Percentiles rank a stretch among this genome's conserved stretches.
Conservation (phyloP, 2,329 filamentous ascomycete genomes). For the Stenocarpella maydis region DNA sequence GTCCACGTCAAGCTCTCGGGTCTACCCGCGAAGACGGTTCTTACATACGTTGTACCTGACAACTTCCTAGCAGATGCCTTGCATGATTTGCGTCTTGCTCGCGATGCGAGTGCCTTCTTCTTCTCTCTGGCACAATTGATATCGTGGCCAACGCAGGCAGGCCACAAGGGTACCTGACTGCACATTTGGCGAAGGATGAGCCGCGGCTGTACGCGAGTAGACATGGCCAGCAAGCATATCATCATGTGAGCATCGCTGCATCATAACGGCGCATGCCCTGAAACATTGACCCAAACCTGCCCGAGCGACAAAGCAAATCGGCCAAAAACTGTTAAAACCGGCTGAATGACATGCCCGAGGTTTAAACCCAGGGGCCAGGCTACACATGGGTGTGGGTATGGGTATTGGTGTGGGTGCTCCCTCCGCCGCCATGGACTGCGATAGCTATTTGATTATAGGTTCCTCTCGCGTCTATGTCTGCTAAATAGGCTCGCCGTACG, state of each 20-base stretch:
- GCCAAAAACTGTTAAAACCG: neutral
- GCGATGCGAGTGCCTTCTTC: neutral
- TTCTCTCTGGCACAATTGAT: neutral
- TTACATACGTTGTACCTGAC: conserved; percentile 20
- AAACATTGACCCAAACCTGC: neutral
- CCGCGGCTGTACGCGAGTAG: neutral
- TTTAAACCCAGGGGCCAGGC: neutral
- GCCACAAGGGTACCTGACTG: neutral
- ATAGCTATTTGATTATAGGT: neutral
- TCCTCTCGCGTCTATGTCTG: neutral
- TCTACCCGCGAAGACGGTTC: conserved; percentile 18
- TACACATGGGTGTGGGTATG: neutral
- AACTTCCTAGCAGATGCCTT: neutral
- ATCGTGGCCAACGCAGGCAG: neutral
- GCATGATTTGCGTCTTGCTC: neutral
- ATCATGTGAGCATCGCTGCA: neutral
- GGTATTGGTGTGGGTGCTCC: neutral
- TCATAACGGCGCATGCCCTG: neutral
- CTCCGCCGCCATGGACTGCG: neutral
- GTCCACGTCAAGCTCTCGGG: conserved; percentile 23
- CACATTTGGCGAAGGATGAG: neutral
- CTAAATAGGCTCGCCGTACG: neutral
- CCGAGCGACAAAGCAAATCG: neutral
- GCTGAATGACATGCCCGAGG: neutral
- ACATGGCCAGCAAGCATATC: too few species aligned